Conservation (phyloP, 768 basidiomycete species). For the Russula compacta region DNA sequence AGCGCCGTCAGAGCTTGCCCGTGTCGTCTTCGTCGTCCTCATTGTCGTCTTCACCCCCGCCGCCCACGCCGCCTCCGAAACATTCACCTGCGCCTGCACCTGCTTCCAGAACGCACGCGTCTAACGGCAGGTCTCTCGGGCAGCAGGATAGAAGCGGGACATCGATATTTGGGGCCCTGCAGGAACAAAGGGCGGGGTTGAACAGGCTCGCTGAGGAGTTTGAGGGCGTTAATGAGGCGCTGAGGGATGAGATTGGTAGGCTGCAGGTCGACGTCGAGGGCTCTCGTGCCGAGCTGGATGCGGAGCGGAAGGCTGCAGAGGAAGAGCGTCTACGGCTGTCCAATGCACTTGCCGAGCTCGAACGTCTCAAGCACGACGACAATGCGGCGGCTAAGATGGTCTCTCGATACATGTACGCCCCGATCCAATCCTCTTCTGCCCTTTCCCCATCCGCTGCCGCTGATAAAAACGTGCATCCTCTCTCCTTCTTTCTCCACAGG, state of each 20-base stretch:
- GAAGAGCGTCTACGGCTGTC: conserved; percentile 40
- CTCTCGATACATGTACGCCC: conserved; percentile 67
- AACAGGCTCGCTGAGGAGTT: conserved; percentile 43
- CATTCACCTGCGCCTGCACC: not conserved
- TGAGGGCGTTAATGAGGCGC: conserved; percentile 35
- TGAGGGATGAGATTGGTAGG: conserved; percentile 37
- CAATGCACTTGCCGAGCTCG: conserved; percentile 40
- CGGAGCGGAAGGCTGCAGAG: conserved; percentile 36
- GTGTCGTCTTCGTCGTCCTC: conserved; percentile 3
- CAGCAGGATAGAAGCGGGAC: conserved; percentile 14
- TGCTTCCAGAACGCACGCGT: not conserved
- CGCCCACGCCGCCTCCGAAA: not conserved
- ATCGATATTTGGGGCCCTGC: conserved; percentile 27
- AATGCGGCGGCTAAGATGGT: conserved; percentile 77
- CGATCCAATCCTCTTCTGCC: conserved; percentile 8
- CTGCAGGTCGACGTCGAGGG: conserved; percentile 36
- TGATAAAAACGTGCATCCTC: not conserved
- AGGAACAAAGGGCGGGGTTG: conserved; percentile 41
- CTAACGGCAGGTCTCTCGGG: not conserved
- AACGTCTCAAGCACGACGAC: conserved; percentile 53
- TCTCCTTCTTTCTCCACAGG: conserved; percentile 34
- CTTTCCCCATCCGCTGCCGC: not conserved
- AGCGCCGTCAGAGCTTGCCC: conserved; percentile 34
- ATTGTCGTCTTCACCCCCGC: not conserved
- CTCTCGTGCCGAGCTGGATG: conserved; percentile 39